Evolutionary conservation across 306 rosid species (phyloP).

Genomic region (Crataegus laevigata): DNA sequence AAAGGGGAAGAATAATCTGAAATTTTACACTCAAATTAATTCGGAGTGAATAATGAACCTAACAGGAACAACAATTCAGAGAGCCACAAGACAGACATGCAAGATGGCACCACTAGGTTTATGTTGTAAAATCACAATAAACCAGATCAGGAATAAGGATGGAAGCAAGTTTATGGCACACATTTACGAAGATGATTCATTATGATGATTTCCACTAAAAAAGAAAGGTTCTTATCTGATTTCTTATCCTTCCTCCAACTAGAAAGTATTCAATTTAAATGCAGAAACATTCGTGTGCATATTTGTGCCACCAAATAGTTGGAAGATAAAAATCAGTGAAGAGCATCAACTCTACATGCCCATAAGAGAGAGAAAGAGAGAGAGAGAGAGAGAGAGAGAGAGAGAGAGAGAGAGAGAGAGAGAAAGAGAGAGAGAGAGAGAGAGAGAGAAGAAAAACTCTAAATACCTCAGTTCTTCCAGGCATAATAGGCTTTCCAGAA

Average conservation of each 20-base stretch:
- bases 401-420: neutral
- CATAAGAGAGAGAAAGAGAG: neutral
- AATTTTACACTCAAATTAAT: neutral
- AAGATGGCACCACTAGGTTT: neutral
- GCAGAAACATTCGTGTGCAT: neutral
- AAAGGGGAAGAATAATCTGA: neutral
- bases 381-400: neutral
- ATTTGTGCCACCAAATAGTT: neutral
- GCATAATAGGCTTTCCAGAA: slow-evolving; percentile 94
- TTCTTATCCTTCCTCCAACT: neutral
- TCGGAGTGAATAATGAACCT: neutral
- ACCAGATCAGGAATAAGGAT: neutral
- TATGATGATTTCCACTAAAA: neutral
- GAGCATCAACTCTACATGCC: slow-evolving; percentile 2
- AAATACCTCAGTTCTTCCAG: slow-evolving; percentile 90
- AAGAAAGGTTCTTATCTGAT: neutral
- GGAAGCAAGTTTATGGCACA: neutral
- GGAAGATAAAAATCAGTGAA: slow-evolving; percentile 8
- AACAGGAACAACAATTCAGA: neutral
- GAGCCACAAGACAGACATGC: neutral
- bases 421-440: neutral
- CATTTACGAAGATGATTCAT: neutral
- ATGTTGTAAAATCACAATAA: neutral
- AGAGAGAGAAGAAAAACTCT: neutral
- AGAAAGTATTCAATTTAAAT: neutral